phyloP scores from a whole-genome alignment of 2,329 filamentous ascomycete species.

The Aplosporella prunicola region DNA sequence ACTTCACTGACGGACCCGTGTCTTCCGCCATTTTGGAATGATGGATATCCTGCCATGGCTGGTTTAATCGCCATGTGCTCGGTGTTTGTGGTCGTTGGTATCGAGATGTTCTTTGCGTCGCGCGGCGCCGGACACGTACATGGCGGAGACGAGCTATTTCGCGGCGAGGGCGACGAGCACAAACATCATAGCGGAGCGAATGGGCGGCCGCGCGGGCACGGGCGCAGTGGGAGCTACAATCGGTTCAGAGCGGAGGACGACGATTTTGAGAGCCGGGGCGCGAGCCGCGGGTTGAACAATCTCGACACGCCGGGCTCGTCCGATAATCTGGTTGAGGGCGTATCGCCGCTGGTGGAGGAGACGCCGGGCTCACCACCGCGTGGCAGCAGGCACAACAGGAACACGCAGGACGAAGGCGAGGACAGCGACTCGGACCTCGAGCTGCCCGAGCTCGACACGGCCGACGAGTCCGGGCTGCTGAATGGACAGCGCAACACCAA shows the following conservation, averaged over 20 bases:
- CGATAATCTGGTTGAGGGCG: constrained; percentile 24
- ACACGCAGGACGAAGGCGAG: constrained; percentile 13
- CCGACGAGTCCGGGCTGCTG: constrained; percentile 24
- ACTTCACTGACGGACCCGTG: constrained; percentile 31
- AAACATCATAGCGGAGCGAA: constrained; percentile 8
- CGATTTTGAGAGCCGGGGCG: neutral
- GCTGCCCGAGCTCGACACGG: constrained; percentile 24
- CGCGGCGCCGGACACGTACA: constrained; percentile 53
- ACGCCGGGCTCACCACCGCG: too few species aligned
- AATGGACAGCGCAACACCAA: constrained; percentile 18
- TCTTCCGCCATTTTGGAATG: constrained; percentile 30
- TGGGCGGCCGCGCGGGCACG: constrained; percentile 18
- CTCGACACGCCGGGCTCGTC: constrained; percentile 19
- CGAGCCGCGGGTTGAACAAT: constrained; percentile 22
- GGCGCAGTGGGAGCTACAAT: constrained; percentile 23
- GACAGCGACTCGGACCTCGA: constrained; percentile 23
- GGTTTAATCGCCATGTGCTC: constrained; percentile 31
- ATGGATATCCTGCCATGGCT: constrained; percentile 31
- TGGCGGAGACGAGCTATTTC: constrained; percentile 38
- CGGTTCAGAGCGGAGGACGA: constrained; percentile 19
- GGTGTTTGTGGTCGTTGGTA: constrained; percentile 58
- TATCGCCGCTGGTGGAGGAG: too few species aligned
- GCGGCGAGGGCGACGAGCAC: constrained; percentile 14
- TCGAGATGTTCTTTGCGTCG: constrained; percentile 84
- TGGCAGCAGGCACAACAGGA: constrained; percentile 3